Evolutionary conservation across 2,329 filamentous ascomycete species (phyloP).

Genomic region (Hymenotorrendiella dingleyae): DNA sequence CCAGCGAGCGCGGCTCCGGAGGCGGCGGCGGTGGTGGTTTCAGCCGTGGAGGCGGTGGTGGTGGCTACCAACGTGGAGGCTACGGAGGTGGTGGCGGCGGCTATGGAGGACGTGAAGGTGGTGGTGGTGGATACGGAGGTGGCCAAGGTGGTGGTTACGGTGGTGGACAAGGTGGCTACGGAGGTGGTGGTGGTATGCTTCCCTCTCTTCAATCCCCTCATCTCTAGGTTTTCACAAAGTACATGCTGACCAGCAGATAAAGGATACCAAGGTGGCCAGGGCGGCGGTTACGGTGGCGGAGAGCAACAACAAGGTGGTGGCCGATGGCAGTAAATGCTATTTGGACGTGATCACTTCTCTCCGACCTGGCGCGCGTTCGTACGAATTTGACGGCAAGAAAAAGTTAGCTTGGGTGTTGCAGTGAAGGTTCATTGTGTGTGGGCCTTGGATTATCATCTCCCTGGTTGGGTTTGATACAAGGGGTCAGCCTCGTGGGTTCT

Average conservation of each 20-base stretch:
- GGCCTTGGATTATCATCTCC: slow-evolving; percentile 19
- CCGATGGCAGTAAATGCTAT: slow-evolving; percentile 22
- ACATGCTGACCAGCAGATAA: slow-evolving; percentile 21
- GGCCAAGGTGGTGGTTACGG: slow-evolving; percentile 28
- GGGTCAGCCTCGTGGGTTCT: slow-evolving; percentile 29
- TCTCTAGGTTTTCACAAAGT: not conserved
- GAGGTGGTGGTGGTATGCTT: slow-evolving; percentile 23
- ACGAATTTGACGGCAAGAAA: slow-evolving; percentile 28
- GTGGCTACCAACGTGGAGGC: slow-evolving; percentile 38
- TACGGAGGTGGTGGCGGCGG: slow-evolving; percentile 34
- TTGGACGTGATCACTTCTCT: slow-evolving; percentile 23
- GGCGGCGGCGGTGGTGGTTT: slow-evolving; percentile 47
- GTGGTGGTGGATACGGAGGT: slow-evolving; percentile 38
- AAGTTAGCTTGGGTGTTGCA: slow-evolving; percentile 29
- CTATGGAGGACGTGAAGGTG: slow-evolving; percentile 51
- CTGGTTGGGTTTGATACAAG: slow-evolving; percentile 16
- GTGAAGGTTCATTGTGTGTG: slow-evolving; percentile 31
- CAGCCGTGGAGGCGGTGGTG: slow-evolving; percentile 35
- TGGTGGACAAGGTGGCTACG: slow-evolving; percentile 33
- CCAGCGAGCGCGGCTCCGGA: slow-evolving; percentile 60
- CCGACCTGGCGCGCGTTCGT: slow-evolving; percentile 23
- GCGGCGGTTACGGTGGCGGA: slow-evolving; percentile 22
- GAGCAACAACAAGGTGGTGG: slow-evolving; percentile 26
- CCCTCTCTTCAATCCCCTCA: not conserved
- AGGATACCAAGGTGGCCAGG: slow-evolving; percentile 22